Evolutionary conservation across 78 protist genomes (phyloP).

Genomic region (Bodo saltans): DNA sequence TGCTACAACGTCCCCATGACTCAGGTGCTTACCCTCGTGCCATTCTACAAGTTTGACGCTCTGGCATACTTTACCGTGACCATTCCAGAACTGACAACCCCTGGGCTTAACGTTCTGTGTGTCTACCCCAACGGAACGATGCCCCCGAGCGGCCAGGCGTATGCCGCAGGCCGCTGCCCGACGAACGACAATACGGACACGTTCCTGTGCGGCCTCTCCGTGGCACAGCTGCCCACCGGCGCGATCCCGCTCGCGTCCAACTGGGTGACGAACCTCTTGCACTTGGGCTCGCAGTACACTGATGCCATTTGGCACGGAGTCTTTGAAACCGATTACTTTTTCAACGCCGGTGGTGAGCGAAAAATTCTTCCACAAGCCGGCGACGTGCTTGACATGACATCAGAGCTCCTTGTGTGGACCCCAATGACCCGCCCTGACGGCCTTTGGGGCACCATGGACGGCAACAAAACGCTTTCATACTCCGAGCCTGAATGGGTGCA

Average conservation of each 20-base stretch:
- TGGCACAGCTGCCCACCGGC: not conserved
- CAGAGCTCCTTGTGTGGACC: not conserved
- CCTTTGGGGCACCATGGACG: not conserved
- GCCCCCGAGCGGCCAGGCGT: no score
- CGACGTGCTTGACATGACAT: not conserved
- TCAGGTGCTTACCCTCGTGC: no score
- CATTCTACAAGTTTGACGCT: no score
- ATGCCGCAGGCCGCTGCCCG: no score
- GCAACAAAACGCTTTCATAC: no score
- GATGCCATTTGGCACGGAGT: not conserved
- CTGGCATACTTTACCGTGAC: no score
- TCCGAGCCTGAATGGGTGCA: not conserved
- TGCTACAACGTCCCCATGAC: no score
- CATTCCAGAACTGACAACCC: no score
- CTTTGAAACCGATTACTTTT: not conserved
- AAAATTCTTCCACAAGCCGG: not conserved
- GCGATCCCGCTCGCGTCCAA: not conserved
- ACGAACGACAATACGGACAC: no score
- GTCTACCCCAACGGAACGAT: no score
- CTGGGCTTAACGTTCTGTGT: no score
- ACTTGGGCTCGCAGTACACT: not conserved
- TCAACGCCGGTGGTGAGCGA: not conserved
- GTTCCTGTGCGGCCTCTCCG: no score
- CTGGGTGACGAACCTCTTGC: not conserved
- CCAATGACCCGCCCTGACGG: not conserved